phyloP scores from a whole-genome alignment of 164 flowering plant genomes.

The Chimonanthus praecox region DNA sequence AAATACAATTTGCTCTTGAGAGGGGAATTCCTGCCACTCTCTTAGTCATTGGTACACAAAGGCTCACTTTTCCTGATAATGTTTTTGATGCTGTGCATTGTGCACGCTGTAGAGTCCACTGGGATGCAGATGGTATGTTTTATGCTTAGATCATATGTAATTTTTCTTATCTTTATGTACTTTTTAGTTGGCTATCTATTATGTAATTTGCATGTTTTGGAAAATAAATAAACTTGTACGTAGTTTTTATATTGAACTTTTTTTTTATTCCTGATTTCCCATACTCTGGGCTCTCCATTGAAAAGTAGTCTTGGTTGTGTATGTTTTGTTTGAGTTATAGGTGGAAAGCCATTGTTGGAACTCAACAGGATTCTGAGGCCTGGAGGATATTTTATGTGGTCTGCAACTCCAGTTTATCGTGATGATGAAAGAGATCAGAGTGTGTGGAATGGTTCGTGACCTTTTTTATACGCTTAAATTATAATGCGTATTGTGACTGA shows the following conservation, averaged over 20 bases:
- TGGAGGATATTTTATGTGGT: slow-evolving; percentile 91
- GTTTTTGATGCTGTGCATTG: slow-evolving; percentile 84
- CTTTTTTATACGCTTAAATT: not conserved
- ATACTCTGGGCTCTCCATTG: not conserved
- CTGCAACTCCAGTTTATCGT: slow-evolving; percentile 93
- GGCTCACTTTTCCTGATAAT: slow-evolving; percentile 66
- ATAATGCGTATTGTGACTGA: not conserved
- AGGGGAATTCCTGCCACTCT: slow-evolving; percentile 91
- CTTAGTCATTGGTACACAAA: slow-evolving; percentile 81
- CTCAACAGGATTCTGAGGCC: slow-evolving; percentile 90
- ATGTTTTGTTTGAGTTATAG: slow-evolving; percentile 30
- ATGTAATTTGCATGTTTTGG: not conserved
- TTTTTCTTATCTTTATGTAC: not conserved
- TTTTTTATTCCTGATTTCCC: not conserved
- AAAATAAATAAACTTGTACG: not conserved
- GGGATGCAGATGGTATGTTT: slow-evolving; percentile 83
- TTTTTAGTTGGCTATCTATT: too few relatives aligned
- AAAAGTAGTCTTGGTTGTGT: not conserved
- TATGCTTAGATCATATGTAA: not conserved
- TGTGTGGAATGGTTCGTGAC: slow-evolving; percentile 68
- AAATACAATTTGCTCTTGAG: slow-evolving; percentile 95
- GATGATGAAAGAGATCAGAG: slow-evolving; percentile 49
- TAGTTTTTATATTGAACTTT: not conserved
- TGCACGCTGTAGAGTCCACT: slow-evolving; percentile 91
- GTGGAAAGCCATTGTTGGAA: slow-evolving; percentile 85